Conservation (phyloP, 805 yeast species). For the Nakazawaea anatomiae region DNA sequence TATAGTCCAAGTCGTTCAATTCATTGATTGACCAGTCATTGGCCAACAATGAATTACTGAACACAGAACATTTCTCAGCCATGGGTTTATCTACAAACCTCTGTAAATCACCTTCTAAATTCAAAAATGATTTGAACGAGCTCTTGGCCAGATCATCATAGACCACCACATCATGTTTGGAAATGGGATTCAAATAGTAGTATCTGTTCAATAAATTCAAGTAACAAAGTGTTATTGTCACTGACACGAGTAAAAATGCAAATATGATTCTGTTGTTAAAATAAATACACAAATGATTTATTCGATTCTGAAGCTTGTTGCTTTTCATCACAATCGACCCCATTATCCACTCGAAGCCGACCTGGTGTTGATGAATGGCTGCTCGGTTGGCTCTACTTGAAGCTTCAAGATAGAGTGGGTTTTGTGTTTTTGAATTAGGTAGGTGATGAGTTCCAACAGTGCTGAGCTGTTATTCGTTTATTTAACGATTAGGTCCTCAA, state of each 20-base stretch:
- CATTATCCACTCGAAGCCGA: not conserved
- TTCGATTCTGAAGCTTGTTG: not conserved
- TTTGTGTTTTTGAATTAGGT: no score
- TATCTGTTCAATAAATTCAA: conserved; percentile 1
- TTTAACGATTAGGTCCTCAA: not conserved
- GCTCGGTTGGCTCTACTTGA: not conserved
- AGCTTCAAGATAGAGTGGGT: no score
- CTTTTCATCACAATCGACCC: not conserved
- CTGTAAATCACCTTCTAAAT: conserved; percentile 3
- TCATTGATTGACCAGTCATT: conserved; percentile 33
- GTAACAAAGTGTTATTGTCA: not conserved
- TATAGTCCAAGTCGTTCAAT: conserved; percentile 7
- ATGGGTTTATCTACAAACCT: conserved; percentile 14
- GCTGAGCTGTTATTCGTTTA: not conserved
- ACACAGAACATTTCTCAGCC: conserved; percentile 35
- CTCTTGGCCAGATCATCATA: conserved; percentile 3
- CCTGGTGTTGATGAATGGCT: not conserved
- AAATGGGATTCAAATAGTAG: not conserved
- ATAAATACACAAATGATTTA: not conserved
- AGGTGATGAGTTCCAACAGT: not conserved
- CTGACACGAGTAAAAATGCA: not conserved
- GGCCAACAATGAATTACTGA: conserved; percentile 34
- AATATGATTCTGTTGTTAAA: conserved; percentile 2
- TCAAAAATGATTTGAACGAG: conserved; percentile 1
- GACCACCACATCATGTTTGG: not conserved